Base-by-base conservation (phyloP, 495 filamentous ascomycete genomes). In the Tirmania nivea region DNA sequence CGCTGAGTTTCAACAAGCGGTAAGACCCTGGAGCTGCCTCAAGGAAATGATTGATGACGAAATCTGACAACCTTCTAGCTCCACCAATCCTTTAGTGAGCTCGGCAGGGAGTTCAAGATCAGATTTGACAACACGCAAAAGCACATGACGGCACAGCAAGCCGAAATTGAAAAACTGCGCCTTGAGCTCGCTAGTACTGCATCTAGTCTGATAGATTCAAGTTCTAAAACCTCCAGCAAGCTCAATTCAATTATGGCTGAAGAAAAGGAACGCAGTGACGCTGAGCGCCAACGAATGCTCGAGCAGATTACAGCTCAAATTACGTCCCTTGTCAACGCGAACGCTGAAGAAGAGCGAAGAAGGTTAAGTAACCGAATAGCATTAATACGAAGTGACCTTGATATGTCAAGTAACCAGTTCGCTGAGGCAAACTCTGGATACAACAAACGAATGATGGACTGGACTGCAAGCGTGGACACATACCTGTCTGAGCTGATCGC, bases 21-120 rank as follows among this genome's bases (percentile, higher is more conserved):
- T 78, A 69, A 53, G 66, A 55, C 21, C 17, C 25, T 31, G 25
- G 25, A 31, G 25, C 25, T 35, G 36, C 10, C 11, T 6, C 7
- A 49, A 17, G 8, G 12, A 19, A 34, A 34, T 16, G 34, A 48
- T 10, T 16, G 10, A 10, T 31, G 45, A 6, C 12, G 52, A 17
- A 35, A n/a, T 19, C 50, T 60, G 31, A 31, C 2, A 31, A 31
- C 3, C 25, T 3, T 31, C 25, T 54, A 80, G 71, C 73, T 97
- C 42, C 84, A 94, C 59, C 60, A 71, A 9, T 96, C 92, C 0
- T 96, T 93, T 67, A 81, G 78, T 58, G 76, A 75, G n/a, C 74
- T 96, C 3, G 86, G 86, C n/a, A 80, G 77, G 50, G 86, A 95
- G 56, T 84, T 95, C 69, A 88, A 89, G 60, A 67, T 66, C 16